Evolutionary conservation across 805 yeast species (phyloP).

Genomic region (Priceomyces castillae): DNA sequence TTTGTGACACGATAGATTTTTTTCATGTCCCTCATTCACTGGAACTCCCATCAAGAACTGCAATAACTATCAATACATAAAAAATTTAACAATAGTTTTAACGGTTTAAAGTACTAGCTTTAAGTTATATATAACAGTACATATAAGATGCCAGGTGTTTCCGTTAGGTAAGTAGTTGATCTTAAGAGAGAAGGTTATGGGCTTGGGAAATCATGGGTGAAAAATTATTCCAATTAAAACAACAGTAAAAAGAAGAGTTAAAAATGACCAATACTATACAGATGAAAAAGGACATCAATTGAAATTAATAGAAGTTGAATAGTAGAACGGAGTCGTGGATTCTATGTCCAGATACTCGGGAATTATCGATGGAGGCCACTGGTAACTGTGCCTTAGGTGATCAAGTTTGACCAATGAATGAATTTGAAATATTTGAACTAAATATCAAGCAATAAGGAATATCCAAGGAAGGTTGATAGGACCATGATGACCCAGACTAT

Average conservation of each 20-base stretch:
- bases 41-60: background rate
- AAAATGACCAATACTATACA: background rate
- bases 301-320: too few relatives aligned
- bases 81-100: constrained; percentile 1
- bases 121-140: constrained; percentile 13
- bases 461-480: too few relatives aligned
- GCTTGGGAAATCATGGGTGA: background rate
- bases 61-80: background rate
- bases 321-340: too few relatives aligned
- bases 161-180: constrained; percentile 80
- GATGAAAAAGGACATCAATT: too few relatives aligned
- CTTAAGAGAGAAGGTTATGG: background rate
- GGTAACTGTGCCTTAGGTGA: too few relatives aligned
- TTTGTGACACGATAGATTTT: constrained; percentile 1
- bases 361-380: too few relatives aligned
- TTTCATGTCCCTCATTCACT: constrained; percentile 3
- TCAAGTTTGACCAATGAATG: too few relatives aligned
- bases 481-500: too few relatives aligned
- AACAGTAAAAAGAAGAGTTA: background rate
- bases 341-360: too few relatives aligned
- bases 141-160: constrained; percentile 91
- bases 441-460: too few relatives aligned
- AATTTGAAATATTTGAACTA: too few relatives aligned
- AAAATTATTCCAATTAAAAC: background rate
- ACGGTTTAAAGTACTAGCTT: constrained; percentile 1